A percentile compares a stretch with the other conserved stretches of the same genome.
These are phyloP conservation scores for Pseudogymnoascus sp. DNA, from an alignment of 2,329 filamentous ascomycete genomes.

Conservation along the genomic window DNA sequence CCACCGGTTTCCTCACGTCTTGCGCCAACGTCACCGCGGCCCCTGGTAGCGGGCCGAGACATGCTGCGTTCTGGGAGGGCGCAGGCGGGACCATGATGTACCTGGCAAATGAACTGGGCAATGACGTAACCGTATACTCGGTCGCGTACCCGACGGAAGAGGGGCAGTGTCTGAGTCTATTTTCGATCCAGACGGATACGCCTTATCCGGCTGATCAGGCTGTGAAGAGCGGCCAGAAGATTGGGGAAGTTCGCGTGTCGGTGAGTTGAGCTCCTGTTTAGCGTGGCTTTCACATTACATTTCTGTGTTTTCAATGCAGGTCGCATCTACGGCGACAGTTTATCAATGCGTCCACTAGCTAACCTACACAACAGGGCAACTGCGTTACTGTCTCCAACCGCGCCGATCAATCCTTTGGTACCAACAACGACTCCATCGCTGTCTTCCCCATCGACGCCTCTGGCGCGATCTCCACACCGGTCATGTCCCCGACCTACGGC, in stretches of 20 bases:
- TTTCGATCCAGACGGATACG: conserved; percentile 38
- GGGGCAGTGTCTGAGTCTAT: conserved; percentile 40
- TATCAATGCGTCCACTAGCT: background rate
- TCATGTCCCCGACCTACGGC: conserved; percentile 39
- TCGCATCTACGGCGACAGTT: background rate
- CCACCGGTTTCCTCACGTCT: conserved; percentile 34
- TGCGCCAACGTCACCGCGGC: conserved; percentile 30
- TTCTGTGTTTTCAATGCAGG: background rate
- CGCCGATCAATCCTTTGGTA: conserved; percentile 49
- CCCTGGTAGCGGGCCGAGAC: conserved; percentile 45
- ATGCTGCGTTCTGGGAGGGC: conserved; percentile 41
- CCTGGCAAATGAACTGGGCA: conserved; percentile 42
- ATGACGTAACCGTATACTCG: conserved; percentile 33
- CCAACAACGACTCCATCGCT: conserved; percentile 39
- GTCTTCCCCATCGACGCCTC: conserved; percentile 32
- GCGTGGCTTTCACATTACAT: background rate
- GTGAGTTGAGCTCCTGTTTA: background rate
- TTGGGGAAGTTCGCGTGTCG: conserved; percentile 46
- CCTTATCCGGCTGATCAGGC: conserved; percentile 40
- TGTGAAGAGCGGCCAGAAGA: conserved; percentile 41
- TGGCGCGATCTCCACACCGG: conserved; percentile 34
- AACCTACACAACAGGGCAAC: conserved; percentile 33
- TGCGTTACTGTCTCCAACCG: conserved; percentile 58
- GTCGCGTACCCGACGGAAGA: conserved; percentile 29
- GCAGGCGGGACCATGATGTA: conserved; percentile 32